Conservation (phyloP, 345 rosid genomes). For the Boechera retrofracta region DNA sequence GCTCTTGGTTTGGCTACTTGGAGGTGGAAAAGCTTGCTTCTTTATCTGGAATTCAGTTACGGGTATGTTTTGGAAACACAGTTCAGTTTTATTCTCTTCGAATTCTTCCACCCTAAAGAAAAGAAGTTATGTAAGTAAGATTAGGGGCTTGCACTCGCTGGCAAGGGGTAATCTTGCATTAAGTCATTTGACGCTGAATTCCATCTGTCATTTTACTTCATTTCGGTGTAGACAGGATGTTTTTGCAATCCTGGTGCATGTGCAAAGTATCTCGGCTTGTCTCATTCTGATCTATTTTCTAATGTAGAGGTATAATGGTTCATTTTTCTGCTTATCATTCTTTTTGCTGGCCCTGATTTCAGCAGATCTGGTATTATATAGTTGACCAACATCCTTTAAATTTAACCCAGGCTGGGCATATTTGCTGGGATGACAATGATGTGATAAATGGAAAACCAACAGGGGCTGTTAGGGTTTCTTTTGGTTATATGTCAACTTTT, state of each 20-base stretch:
- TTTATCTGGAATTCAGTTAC: slow-evolving; percentile 84
- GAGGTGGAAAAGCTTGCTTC: slow-evolving; percentile 98
- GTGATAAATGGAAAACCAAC: slow-evolving; percentile 84
- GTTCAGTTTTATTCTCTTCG: slow-evolving; percentile 11
- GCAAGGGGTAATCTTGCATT: slow-evolving; percentile 15
- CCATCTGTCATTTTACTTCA: slow-evolving; percentile 19
- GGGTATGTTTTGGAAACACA: slow-evolving; percentile 63
- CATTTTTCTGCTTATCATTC: neutral
- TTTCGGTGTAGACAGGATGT: slow-evolving; percentile 93
- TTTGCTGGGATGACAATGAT: slow-evolving; percentile 98
- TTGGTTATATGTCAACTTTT: slow-evolving; percentile 97
- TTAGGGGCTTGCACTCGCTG: slow-evolving; percentile 18
- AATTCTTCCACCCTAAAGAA: neutral
- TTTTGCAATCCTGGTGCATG: slow-evolving; percentile 99
- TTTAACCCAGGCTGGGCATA: slow-evolving; percentile 80
- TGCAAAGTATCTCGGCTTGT: slow-evolving; percentile 87
- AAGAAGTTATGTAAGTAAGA: slow-evolving; percentile 9
- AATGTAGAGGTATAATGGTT: slow-evolving; percentile 71
- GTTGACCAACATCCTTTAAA: slow-evolving; percentile 18
- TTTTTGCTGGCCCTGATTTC: slow-evolving; percentile 1
- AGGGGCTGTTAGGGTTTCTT: slow-evolving; percentile 91
- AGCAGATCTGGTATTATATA: slow-evolving; percentile 9
- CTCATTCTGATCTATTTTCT: slow-evolving; percentile 82
- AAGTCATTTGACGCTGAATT: slow-evolving; percentile 19
- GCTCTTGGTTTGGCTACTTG: slow-evolving; percentile 91